These are phyloP conservation scores for Biscogniauxia sp. DNA, from an alignment of 2,329 filamentous ascomycete genomes.

Conservation along the genomic window DNA sequence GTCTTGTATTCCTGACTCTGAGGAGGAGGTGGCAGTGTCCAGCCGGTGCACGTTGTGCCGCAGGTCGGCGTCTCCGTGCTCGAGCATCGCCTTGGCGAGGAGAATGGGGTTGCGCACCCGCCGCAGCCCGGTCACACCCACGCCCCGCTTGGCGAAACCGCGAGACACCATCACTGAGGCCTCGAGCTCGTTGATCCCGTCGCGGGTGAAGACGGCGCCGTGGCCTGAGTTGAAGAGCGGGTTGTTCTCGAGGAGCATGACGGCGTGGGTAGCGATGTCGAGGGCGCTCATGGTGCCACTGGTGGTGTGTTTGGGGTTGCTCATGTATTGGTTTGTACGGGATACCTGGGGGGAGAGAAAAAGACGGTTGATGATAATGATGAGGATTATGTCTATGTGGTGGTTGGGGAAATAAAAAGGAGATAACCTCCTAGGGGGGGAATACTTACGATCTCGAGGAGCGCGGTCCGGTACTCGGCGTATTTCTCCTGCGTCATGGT, in stretches of 20 bases:
- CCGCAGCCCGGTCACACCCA: conserved; percentile 70
- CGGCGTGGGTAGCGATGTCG: conserved; percentile 72
- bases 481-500: conserved; percentile 59
- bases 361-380: too few relatives aligned
- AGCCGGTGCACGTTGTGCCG: conserved; percentile 17
- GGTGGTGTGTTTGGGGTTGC: conserved; percentile 24
- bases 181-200: conserved; percentile 82
- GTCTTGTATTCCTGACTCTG: conserved; percentile 24
- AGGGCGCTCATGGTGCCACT: conserved; percentile 53
- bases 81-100: conserved; percentile 68
- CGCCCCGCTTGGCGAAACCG: conserved; percentile 70
- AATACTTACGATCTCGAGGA: conserved; percentile 58
- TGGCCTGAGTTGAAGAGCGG: conserved; percentile 80
- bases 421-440: too few relatives aligned
- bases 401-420: background rate
- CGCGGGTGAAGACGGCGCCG: conserved; percentile 82
- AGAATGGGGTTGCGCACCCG: conserved; percentile 78
- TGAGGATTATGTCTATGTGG: background rate
- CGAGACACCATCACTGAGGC: conserved; percentile 81
- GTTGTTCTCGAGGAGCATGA: conserved; percentile 73
- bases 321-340: conserved; percentile 48
- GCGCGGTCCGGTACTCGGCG: conserved; percentile 54
- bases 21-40: background rate
- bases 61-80: conserved; percentile 62
- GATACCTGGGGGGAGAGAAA: conserved; percentile 36